Percentiles rank a stretch among this genome's conserved stretches.
These are phyloP conservation scores for Agaricus sinodeliciosus DNA, from an alignment of 768 basidiomycete species.

Conservation along the genomic window DNA sequence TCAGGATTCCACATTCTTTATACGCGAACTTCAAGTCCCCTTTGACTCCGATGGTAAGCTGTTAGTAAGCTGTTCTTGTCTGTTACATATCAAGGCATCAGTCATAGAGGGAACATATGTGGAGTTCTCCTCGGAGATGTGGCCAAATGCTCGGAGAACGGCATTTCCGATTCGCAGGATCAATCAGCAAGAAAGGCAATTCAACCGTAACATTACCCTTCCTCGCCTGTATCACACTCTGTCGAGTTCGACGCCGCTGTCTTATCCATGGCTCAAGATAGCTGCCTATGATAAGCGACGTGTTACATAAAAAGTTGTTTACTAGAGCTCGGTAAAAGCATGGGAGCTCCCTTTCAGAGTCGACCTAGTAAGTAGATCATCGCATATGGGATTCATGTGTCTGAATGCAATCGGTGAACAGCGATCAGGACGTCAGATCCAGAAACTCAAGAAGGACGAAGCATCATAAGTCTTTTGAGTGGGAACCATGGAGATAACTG, in stretches of 20 bases:
- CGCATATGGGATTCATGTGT: too few species aligned
- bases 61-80: background rate
- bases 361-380: too few species aligned
- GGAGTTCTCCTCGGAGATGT: conserved; percentile 8
- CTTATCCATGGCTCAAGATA: too few species aligned
- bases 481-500: too few species aligned
- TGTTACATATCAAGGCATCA: background rate
- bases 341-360: too few species aligned
- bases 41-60: background rate
- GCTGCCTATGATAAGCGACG: too few species aligned
- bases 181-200: background rate
- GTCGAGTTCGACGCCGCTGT: background rate
- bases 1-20: background rate
- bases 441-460: too few species aligned
- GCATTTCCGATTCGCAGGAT: background rate
- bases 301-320: too few species aligned
- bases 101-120: background rate
- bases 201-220: background rate
- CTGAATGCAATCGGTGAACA: too few species aligned
- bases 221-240: background rate
- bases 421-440: too few species aligned
- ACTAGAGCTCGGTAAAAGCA: too few species aligned
- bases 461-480: too few species aligned
- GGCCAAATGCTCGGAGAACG: conserved; percentile 5
- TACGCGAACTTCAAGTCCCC: background rate